Conservation (phyloP, 345 rosid species). For the Brassica napus region DNA sequence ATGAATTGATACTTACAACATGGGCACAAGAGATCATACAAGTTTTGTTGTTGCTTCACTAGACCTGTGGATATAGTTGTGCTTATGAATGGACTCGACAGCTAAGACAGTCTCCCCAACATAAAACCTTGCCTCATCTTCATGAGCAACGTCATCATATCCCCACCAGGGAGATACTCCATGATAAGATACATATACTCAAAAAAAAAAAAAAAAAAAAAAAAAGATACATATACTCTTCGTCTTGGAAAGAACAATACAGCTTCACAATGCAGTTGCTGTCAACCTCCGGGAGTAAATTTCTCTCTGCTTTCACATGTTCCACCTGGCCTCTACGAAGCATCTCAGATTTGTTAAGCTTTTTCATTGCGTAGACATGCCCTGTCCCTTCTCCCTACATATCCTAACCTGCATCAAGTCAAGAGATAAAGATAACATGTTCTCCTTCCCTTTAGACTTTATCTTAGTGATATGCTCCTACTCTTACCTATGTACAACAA, state of each 20-base stretch:
- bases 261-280: slow-evolving; percentile 94
- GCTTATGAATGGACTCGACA: slow-evolving; percentile 94
- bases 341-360: slow-evolving; percentile 96
- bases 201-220: no score
- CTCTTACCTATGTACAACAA: no score
- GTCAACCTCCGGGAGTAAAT: slow-evolving; percentile 97
- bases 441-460: slow-evolving; percentile 66
- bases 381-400: slow-evolving; percentile 86
- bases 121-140: slow-evolving; percentile 54
- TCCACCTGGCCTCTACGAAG: slow-evolving; percentile 99
- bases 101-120: slow-evolving; percentile 96
- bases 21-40: background rate
- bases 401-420: slow-evolving; percentile 52
- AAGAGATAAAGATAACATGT: background rate
- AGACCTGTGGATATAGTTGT: slow-evolving; percentile 95
- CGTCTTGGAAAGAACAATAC: slow-evolving; percentile 97
- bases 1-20: slow-evolving; percentile 13
- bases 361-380: slow-evolving; percentile 94
- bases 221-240: slow-evolving; percentile 74
- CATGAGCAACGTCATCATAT: no score
- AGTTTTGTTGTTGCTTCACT: slow-evolving; percentile 25
- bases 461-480: slow-evolving; percentile 19
- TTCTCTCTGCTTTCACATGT: slow-evolving; percentile 98
- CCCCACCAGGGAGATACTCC: slow-evolving; percentile 62
- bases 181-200: slow-evolving; percentile 87